Evolutionary conservation across 2,329 filamentous ascomycete genomes (phyloP), one percentile per base, ranked within the genome.

Genomic region (Raffaelea ambrosiae): DNA sequence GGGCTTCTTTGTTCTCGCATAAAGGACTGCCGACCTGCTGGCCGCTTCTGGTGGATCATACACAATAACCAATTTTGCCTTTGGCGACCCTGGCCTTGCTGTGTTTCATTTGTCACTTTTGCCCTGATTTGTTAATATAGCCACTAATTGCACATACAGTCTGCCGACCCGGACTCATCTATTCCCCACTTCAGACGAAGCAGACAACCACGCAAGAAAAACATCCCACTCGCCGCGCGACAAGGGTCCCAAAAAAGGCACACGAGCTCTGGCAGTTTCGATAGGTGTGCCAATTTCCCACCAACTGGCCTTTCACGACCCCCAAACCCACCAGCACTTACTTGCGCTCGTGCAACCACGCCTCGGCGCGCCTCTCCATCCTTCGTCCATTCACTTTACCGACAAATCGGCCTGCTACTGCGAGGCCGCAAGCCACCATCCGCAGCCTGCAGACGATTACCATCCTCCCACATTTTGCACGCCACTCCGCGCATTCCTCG

Each of bases 101-200:
- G n/a, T 39, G 7, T 19, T 19, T 19, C 36, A 39, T 4, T 19
- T 19, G n/a, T 29, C 7, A n/a, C 7, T 29, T 29, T 29, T 29
- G 26, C 26, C 26, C 26, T 7, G 19, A 21, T 40, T 40, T 23
- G 36, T 31, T 38, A 29, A 19, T 20, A 47, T 48, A 36, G 31
- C 36, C 40, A 23, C 21, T 29, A 48, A 51, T 40, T 46, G 31
- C 40, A 38, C 40, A 38, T 21, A 40, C 49, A 48, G 46, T 33
- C 45, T 51, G 22, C 43, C 49, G 39, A 40, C 46, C 39, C 23
- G 47, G 31, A 21, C 21, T 43, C 22, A 44, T 23, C 44, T 26
- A 26, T 13, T 43, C 36, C 22, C 20, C 43, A 26, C 33, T 45
- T 40, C 36, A 47, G 44, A 29, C 46, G 43, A 40, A 42, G n/a